Evolutionary conservation across 371 early-diverging fungal species (phyloP), one percentile per base, ranked within the genome.

Genomic region (Zychaea mexicana): DNA sequence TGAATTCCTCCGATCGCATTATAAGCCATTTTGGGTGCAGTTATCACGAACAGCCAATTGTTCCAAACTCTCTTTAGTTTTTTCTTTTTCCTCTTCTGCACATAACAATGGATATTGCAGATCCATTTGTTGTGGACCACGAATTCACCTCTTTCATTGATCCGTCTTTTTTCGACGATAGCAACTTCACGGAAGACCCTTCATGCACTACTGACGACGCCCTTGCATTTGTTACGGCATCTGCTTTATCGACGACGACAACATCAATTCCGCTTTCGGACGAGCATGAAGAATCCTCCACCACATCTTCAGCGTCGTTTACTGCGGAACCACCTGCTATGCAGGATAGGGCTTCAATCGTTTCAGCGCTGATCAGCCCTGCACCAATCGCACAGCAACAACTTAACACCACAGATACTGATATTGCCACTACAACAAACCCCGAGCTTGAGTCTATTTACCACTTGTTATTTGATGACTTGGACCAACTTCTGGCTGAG

Each of bases 101-200:
- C 15, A 36, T 36, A 49, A 42, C 13, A 56, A 56, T 56, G 56
- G 36, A 36, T 26, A 24, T 56, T 33, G 38, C 56, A 10, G 56
- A 56, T 56, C 32, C 56, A 36, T 56, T 56, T 19, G 32, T 56
- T 56, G 56, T 49, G n/a, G 49, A 49, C n/a, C 49, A 49, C 22
- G 49, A 49, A 36, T 56, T 56, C 30, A 36, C 49, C 21, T 56
- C 56, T n/a, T 56, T 56, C n/a, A 56, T 56, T 12, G 56, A 56
- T 21, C 56, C 56, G n/a, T 56, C 30, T 33, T 56, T 36, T 36
- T 56, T 56, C 21, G 56, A 36, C 22, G 56, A 24, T 17, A 49
- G n/a, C n/a, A 49, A 24, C 49, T 49, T 49, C 13, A 24, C 42
- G 15, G 42, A 42, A 7, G 42, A 42, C 0, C 42, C 15, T 7